These are phyloP conservation scores for Puccinia novopanici DNA, from an alignment of 1,284 basidiomycete species.

Conservation along the genomic window DNA sequence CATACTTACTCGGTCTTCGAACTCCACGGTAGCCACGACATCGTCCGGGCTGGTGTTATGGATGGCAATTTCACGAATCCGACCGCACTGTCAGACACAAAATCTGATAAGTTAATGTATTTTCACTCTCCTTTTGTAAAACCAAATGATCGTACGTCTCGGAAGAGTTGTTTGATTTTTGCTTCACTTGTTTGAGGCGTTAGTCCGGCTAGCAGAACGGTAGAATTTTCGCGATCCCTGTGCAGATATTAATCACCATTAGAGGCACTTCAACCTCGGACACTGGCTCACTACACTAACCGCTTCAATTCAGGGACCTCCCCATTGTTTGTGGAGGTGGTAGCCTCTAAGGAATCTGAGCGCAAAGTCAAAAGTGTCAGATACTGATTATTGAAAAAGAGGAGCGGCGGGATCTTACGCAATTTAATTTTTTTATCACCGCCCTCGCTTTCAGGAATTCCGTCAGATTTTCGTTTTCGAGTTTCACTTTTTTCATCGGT, in stretches of 20 bases:
- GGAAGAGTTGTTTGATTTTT: slow-evolving; percentile 75
- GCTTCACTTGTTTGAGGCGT: slow-evolving; percentile 66
- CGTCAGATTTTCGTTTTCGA: slow-evolving; percentile 44
- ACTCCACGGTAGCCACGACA: slow-evolving; percentile 77
- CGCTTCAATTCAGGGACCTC: slow-evolving; percentile 17
- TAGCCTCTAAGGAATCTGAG: slow-evolving; percentile 10
- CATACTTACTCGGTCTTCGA: slow-evolving; percentile 68
- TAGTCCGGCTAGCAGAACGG: slow-evolving; percentile 80
- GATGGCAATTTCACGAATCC: slow-evolving; percentile 77
- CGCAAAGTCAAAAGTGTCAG: background rate
- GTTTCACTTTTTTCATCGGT: background rate
- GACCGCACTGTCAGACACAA: slow-evolving; percentile 70
- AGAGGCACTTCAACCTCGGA: background rate
- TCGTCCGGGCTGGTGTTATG: slow-evolving; percentile 62
- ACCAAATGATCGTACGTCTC: slow-evolving; percentile 68
- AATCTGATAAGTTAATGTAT: background rate
- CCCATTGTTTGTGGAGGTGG: slow-evolving; percentile 7
- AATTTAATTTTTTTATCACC: slow-evolving; percentile 35
- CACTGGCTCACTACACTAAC: background rate
- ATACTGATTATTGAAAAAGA: background rate
- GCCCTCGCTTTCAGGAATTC: slow-evolving; percentile 12
- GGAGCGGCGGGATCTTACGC: slow-evolving; percentile 7
- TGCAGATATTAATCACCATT: background rate
- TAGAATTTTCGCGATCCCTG: slow-evolving; percentile 93
- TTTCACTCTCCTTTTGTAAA: background rate